Conservation (phyloP, 805 yeast species). For the Wickerhamiella kurtzmanii region DNA sequence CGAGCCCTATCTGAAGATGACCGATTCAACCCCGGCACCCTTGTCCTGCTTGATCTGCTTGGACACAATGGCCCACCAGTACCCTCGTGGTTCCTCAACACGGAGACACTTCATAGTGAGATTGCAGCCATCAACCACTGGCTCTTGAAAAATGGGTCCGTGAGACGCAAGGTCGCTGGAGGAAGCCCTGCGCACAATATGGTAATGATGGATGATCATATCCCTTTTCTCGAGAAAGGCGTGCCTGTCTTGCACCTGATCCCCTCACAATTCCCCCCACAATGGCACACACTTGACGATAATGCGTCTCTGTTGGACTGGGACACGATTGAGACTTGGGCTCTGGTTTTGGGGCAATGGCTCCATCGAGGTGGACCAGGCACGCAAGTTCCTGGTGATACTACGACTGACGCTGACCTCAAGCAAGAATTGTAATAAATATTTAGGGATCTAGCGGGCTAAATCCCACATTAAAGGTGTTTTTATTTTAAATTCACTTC, state of each 20-base stretch:
- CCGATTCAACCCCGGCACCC: constrained; percentile 27
- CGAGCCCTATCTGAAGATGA: constrained; percentile 32
- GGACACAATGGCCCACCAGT: constrained; percentile 30
- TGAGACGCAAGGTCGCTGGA: constrained; percentile 9
- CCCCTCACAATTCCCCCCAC: constrained; percentile 37
- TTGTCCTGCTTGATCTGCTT: constrained; percentile 39
- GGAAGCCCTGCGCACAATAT: constrained; percentile 14
- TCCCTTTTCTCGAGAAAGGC: constrained; percentile 36
- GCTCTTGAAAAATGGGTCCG: constrained; percentile 13
- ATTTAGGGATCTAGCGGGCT: too few relatives aligned
- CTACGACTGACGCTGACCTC: background rate
- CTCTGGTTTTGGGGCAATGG: constrained; percentile 31
- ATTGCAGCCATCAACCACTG: constrained; percentile 28
- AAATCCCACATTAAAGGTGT: too few relatives aligned
- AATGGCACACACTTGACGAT: constrained; percentile 42
- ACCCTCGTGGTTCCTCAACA: constrained; percentile 33
- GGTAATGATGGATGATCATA: constrained; percentile 37
- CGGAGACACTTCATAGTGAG: constrained; percentile 29
- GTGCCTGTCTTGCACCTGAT: constrained; percentile 40
- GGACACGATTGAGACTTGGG: constrained; percentile 35
- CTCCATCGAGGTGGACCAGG: constrained; percentile 25
- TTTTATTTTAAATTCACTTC: too few relatives aligned
- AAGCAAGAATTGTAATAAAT: background rate
- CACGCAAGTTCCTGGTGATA: background rate
- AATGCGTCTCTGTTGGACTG: constrained; percentile 32